phyloP scores from a whole-genome alignment of 2,329 filamentous ascomycete species.

The Dothidotthia symphoricarpi region DNA sequence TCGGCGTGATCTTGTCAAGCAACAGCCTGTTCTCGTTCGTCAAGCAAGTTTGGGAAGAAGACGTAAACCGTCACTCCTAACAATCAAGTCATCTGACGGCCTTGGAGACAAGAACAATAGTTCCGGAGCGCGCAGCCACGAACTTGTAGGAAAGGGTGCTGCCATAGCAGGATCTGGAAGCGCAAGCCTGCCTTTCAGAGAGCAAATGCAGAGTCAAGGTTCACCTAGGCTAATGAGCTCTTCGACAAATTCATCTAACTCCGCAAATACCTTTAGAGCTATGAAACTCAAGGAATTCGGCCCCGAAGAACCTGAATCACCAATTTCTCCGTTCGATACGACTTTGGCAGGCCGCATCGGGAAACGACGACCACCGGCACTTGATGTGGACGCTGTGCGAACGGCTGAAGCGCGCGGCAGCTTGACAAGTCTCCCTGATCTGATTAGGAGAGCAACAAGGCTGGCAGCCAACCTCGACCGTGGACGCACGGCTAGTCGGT shows the following conservation, averaged over 20 bases:
- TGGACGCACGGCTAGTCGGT: conserved; percentile 64
- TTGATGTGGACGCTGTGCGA: conserved; percentile 79
- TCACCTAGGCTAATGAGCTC: conserved; percentile 35
- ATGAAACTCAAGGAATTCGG: conserved; percentile 11
- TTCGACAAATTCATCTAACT: conserved; percentile 36
- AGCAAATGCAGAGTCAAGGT: conserved; percentile 19
- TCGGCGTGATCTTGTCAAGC: conserved; percentile 40
- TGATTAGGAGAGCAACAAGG: conserved; percentile 84
- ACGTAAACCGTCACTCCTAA: conserved; percentile 50
- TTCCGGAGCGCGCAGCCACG: no score
- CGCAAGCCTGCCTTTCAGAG: conserved; percentile 11
- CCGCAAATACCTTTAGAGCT: conserved; percentile 30
- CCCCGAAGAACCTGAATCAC: conserved; percentile 26
- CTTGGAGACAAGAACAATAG: conserved; percentile 22
- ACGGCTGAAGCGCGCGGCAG: conserved; percentile 82
- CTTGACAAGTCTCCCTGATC: conserved; percentile 84
- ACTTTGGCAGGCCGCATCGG: conserved; percentile 45
- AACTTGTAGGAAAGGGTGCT: neutral
- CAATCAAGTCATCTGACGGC: conserved; percentile 47
- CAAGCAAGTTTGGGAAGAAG: conserved; percentile 51
- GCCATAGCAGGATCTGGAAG: conserved; percentile 16
- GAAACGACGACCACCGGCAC: conserved; percentile 60
- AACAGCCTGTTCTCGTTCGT: conserved; percentile 34
- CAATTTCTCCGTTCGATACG: conserved; percentile 32
- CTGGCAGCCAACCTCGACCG: conserved; percentile 85